A percentile compares a stretch with the other conserved stretches of the same genome.
Conservation (phyloP, 805 yeast species). For the Wickerhamomyces canadensis region DNA sequence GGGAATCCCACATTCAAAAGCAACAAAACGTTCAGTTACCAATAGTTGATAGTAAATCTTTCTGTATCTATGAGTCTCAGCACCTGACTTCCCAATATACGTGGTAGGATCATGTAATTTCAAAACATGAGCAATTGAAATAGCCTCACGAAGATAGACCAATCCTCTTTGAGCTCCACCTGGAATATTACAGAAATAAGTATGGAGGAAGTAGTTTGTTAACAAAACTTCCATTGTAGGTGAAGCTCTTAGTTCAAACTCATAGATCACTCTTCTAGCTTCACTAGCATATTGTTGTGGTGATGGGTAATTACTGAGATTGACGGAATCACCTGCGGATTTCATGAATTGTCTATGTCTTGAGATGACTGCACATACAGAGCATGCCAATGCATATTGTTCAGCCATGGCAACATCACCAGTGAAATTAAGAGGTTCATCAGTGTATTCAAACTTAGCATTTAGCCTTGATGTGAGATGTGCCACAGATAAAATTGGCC, state of each 20-base stretch:
- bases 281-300: conserved; percentile 18
- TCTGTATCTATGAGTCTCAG: conserved; percentile 17
- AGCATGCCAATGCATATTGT: conserved; percentile 18
- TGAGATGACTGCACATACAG: conserved; percentile 20
- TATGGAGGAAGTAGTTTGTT: conserved; percentile 18
- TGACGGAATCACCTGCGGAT: conserved; percentile 12
- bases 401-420: conserved; percentile 10
- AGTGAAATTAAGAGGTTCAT: conserved; percentile 5
- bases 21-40: conserved; percentile 19
- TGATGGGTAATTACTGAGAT: conserved; percentile 15
- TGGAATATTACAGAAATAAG: conserved; percentile 17
- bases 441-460: conserved; percentile 3
- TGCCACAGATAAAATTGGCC: conserved; percentile 21
- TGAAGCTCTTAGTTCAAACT: conserved; percentile 13
- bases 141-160: conserved; percentile 19
- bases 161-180: conserved; percentile 13
- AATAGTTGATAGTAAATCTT: conserved; percentile 19
- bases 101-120: conserved; percentile 17
- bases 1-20: conserved; percentile 18
- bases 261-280: conserved; percentile 16
- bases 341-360: conserved; percentile 19
- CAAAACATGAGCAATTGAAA: conserved; percentile 18
- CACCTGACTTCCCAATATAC: conserved; percentile 6
- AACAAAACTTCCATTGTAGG: conserved; percentile 13
- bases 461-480: conserved; percentile 11